A percentile compares a stretch with the other conserved stretches of the same genome.
Evolutionary conservation across 495 filamentous ascomycete genomes (phyloP).

Genomic region (Penicillium desertorum): DNA sequence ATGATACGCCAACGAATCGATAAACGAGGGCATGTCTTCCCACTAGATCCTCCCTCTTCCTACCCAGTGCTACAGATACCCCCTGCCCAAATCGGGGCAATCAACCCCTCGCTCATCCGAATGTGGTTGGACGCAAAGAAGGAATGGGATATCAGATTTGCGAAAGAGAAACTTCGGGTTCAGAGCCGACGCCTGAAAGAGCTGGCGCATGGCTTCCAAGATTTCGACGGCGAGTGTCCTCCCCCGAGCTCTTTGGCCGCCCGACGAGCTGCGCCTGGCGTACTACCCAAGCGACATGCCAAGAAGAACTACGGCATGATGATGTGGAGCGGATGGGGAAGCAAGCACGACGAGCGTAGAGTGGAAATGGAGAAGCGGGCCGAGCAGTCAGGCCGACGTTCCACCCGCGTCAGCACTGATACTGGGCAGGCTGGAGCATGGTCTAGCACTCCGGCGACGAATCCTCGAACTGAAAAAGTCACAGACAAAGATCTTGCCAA

Average conservation of each 20-base stretch:
- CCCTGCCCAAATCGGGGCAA: constrained; percentile 65
- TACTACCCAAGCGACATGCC: constrained; percentile 49
- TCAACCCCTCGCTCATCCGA: constrained; percentile 74
- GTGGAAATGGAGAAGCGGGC: constrained; percentile 51
- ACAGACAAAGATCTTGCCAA: background rate
- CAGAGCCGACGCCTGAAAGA: constrained; percentile 70
- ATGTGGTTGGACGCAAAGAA: constrained; percentile 77
- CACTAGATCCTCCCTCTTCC: constrained; percentile 59
- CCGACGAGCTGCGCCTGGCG: constrained; percentile 54
- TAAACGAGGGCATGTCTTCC: constrained; percentile 67
- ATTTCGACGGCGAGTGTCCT: constrained; percentile 71
- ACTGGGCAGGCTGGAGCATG: constrained; percentile 37
- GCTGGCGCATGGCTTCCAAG: constrained; percentile 64
- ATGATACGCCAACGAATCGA: constrained; percentile 90
- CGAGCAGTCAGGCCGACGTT: constrained; percentile 23
- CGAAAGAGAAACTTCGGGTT: constrained; percentile 61
- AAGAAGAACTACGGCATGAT: constrained; percentile 70
- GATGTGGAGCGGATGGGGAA: constrained; percentile 82
- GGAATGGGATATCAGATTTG: constrained; percentile 70
- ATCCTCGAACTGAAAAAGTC: constrained; percentile 5
- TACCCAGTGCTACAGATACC: constrained; percentile 62
- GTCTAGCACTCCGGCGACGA: constrained; percentile 27
- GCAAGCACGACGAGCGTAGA: constrained; percentile 78
- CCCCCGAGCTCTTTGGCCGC: constrained; percentile 82
- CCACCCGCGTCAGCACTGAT: constrained; percentile 36